A percentile compares a stretch with the other conserved stretches of the same genome.
Conservation (phyloP, 306 rosid species). For the Citrullus colocynthis region DNA sequence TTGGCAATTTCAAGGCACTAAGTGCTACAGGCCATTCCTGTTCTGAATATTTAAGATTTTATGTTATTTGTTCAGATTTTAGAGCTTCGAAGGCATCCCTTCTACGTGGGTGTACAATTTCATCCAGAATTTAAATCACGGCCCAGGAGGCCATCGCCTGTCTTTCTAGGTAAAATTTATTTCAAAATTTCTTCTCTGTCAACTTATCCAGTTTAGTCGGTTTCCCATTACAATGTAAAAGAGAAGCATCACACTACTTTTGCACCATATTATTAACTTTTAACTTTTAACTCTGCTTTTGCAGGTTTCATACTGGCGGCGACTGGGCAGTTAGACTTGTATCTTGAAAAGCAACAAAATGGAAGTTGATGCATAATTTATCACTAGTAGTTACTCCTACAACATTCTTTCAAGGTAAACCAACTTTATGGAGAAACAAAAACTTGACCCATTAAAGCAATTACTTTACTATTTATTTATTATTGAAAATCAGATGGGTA, state of each 20-base stretch:
- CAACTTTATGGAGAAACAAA: background rate
- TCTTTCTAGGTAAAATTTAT: slow-evolving; percentile 57
- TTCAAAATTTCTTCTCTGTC: background rate
- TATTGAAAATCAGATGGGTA: background rate
- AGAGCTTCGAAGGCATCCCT: slow-evolving; percentile 87
- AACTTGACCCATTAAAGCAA: background rate
- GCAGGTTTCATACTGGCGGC: slow-evolving; percentile 89
- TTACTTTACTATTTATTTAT: background rate
- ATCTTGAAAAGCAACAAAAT: slow-evolving; percentile 37
- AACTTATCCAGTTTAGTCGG: background rate
- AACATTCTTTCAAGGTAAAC: slow-evolving; percentile 17
- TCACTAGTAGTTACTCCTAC: background rate
- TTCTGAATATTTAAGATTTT: background rate
- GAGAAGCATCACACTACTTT: background rate
- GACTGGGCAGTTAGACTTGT: slow-evolving; percentile 56
- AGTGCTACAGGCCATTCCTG: background rate
- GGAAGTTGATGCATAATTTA: slow-evolving; percentile 27
- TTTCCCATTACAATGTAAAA: background rate
- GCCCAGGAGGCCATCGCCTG: slow-evolving; percentile 78
- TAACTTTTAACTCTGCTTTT: slow-evolving; percentile 10
- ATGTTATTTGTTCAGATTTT: slow-evolving; percentile 45
- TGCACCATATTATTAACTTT: too few species aligned
- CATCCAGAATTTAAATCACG: slow-evolving; percentile 99
- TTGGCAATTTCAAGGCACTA: background rate
- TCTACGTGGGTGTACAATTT: slow-evolving; percentile 85